Percentiles rank a stretch among this genome's conserved stretches.
Evolutionary conservation across 768 basidiomycete species (phyloP).

Genomic region (Termitomyces sp.): DNA sequence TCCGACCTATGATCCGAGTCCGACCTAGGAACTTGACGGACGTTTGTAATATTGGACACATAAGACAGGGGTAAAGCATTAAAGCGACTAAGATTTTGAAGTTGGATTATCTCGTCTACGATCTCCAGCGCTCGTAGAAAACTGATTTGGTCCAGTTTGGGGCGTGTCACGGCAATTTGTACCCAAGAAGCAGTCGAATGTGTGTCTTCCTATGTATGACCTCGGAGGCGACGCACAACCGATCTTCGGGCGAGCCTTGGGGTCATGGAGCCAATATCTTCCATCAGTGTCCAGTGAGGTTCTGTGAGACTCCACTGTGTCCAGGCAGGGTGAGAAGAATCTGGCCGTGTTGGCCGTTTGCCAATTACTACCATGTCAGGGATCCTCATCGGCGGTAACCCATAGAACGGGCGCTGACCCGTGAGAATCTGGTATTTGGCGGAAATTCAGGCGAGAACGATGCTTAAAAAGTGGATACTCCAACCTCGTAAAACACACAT

Average conservation of each 20-base stretch:
- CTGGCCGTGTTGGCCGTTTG: background rate
- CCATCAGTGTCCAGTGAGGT: background rate
- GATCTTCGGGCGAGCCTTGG: background rate
- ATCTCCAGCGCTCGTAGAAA: background rate
- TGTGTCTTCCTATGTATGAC: conserved; percentile 28
- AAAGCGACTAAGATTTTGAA: background rate
- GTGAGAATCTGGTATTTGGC: background rate
- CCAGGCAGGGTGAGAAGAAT: background rate
- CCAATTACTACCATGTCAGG: background rate
- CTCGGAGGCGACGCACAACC: conserved; percentile 25
- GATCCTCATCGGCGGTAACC: background rate
- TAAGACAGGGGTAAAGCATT: background rate
- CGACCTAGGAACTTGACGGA: too few relatives aligned
- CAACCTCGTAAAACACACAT: conserved; percentile 1
- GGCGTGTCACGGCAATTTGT: background rate
- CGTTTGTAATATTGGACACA: too few relatives aligned
- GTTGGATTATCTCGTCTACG: background rate
- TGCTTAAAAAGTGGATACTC: background rate
- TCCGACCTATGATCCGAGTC: too few relatives aligned
- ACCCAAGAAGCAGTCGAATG: background rate
- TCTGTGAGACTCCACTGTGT: background rate
- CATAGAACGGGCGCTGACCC: background rate
- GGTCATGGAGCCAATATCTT: background rate
- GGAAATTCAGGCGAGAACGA: background rate
- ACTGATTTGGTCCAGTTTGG: background rate